Base-by-base conservation (phyloP, 2,329 filamentous ascomycete species). In the Arthrobotrys iridis region DNA sequence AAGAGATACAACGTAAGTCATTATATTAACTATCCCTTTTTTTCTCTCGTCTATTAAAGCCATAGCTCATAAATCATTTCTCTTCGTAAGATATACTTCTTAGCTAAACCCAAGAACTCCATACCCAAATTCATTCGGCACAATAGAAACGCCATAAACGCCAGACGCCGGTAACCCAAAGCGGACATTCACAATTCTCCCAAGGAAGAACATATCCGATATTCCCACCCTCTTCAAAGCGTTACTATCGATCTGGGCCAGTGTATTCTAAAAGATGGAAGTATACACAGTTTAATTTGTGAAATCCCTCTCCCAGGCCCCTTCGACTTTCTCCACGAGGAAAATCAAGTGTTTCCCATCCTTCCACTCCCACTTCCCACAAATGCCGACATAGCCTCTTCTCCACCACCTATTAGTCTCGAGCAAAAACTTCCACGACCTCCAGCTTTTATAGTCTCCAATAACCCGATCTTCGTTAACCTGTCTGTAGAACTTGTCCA, bases 401-500 rank as follows among this genome's bases (percentile, higher is more conserved):
- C 70, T 60, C 70, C 70, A 74, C 70, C 70, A 74, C 37, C 70
- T 62, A 41, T 74, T 74, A 5, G 70, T 74, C 57, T 74, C 70
- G 26, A 74, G n/a, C 37, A 66, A 40, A 24, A 74, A 74, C 30
- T 74, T 74, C 70, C 70, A 74, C 3, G 62, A 62, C n/a, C 33
- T 59, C 70, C 70, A 74, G 20, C 62, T 67, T 43, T 66, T 67
- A n/a, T 74, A 66, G 22, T 74, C 70, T 0, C 52, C 55, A 18
- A 74, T 74, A 20, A 67, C 62, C 8, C 70, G 40, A 28, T 74
- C 70, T 30, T 74, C 70, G 46, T 74, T 74, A 3, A 67, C 55
- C 22, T 66, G 62, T 48, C 70, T 33, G 26, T 74, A 74, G 46
- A 55, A 74, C 46, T 67, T 74, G 40, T 74, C 70, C 60, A 74